Percentiles rank a stretch among this genome's conserved stretches.
Conservation (phyloP, 106 monocot genomes). For the Allium fistulosum region DNA sequence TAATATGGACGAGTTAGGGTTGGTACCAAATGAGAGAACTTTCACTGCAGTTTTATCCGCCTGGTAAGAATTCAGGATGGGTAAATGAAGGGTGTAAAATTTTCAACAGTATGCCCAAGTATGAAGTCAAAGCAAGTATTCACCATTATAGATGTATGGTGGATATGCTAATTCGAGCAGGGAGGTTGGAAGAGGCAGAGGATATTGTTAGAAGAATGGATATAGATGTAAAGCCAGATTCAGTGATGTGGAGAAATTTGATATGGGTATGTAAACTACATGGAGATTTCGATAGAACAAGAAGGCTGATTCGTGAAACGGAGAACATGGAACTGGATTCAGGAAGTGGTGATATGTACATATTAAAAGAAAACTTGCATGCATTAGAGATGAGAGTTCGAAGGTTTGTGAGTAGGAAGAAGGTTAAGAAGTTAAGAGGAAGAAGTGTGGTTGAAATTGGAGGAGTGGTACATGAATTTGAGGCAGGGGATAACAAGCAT, state of each 20-base stretch:
- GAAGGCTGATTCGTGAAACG: slow-evolving; percentile 20
- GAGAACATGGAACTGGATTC: slow-evolving; percentile 4
- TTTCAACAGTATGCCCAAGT: slow-evolving; percentile 26
- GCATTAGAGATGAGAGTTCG: slow-evolving; percentile 9
- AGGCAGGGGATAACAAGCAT: slow-evolving; percentile 28
- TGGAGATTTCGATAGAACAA: slow-evolving; percentile 20
- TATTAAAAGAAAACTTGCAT: slow-evolving; percentile 30
- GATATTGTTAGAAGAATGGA: slow-evolving; percentile 26
- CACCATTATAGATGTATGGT: slow-evolving; percentile 63
- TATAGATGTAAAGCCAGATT: slow-evolving; percentile 26
- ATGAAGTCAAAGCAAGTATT: too few relatives aligned
- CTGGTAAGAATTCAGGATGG: slow-evolving; percentile 39
- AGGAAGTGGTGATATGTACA: slow-evolving; percentile 14
- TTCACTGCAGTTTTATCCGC: slow-evolving; percentile 27
- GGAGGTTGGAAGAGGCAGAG: slow-evolving; percentile 37
- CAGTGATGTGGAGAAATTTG: slow-evolving; percentile 35
- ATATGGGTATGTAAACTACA: slow-evolving; percentile 34
- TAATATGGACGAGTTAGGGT: slow-evolving; percentile 22
- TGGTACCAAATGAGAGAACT: slow-evolving; percentile 34
- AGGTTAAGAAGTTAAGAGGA: slow-evolving; percentile 15
- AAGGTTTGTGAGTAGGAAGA: slow-evolving; percentile 16
- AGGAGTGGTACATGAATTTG: slow-evolving; percentile 41
- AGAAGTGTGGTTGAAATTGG: slow-evolving; percentile 41
- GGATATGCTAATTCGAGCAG: slow-evolving; percentile 36
- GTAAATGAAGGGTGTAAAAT: slow-evolving; percentile 28